phyloP scores from a whole-genome alignment of 495 filamentous ascomycete species.

The Venustampulla echinocandica region DNA sequence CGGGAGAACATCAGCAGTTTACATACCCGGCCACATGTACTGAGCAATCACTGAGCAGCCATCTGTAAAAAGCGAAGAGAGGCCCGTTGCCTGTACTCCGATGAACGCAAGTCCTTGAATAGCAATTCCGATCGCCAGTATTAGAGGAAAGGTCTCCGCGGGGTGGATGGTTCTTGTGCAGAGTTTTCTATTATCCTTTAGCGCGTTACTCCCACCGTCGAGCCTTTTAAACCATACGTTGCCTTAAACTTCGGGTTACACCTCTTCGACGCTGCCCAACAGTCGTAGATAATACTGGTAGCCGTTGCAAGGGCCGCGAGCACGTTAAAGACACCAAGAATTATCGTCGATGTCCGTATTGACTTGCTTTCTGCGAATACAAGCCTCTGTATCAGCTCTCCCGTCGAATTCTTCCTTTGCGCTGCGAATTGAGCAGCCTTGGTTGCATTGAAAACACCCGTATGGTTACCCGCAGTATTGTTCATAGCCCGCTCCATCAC shows the following conservation, averaged over 20 bases:
- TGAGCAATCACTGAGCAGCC: conserved; percentile 25
- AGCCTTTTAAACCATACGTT: conserved; percentile 10
- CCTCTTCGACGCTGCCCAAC: conserved; percentile 21
- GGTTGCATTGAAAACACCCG: background rate
- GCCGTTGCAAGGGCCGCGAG: conserved; percentile 22
- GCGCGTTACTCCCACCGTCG: background rate
- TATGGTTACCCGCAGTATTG: background rate
- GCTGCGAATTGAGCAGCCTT: background rate
- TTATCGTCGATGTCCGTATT: conserved; percentile 25
- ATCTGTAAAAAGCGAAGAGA: conserved; percentile 13
- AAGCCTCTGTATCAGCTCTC: conserved; percentile 14
- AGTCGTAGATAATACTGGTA: conserved; percentile 24
- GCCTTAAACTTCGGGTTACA: conserved; percentile 22
- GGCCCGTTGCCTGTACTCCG: conserved; percentile 20
- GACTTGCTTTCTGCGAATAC: conserved; percentile 24
- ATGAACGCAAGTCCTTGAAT: conserved; percentile 30
- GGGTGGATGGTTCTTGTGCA: conserved; percentile 26
- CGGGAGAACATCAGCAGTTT: background rate
- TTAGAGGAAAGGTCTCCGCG: conserved; percentile 30
- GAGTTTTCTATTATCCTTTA: conserved; percentile 19
- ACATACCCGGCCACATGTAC: conserved; percentile 30
- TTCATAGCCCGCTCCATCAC: conserved; percentile 2
- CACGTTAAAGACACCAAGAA: conserved; percentile 25
- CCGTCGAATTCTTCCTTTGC: conserved; percentile 2
- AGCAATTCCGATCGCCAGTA: conserved; percentile 27